Evolutionary conservation across 345 rosid species (phyloP).

Genomic region (Cardiospermum halicacabum): DNA sequence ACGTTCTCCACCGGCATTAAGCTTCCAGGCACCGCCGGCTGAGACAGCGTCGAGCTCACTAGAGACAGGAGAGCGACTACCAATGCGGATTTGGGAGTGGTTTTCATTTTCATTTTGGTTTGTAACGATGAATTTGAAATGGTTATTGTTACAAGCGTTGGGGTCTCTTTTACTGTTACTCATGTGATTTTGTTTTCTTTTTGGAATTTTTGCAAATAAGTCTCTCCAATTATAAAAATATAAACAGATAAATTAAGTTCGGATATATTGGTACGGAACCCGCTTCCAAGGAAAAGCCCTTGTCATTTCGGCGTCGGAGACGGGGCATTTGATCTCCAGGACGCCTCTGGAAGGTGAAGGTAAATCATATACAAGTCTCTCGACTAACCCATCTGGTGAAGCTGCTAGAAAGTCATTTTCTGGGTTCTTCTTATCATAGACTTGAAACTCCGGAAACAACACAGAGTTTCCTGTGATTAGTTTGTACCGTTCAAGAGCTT

Average conservation of each 20-base stretch:
- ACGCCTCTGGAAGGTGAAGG: slow-evolving; percentile 51
- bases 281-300: slow-evolving; percentile 54
- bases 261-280: slow-evolving; percentile 49
- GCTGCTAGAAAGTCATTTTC: slow-evolving; percentile 74
- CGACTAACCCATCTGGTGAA: slow-evolving; percentile 77
- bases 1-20: slow-evolving; percentile 42
- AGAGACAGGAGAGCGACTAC: too few relatives aligned
- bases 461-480: slow-evolving; percentile 41
- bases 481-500: slow-evolving; percentile 57
- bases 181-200: too few relatives aligned
- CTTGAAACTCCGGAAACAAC: slow-evolving; percentile 42
- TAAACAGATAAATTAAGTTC: too few relatives aligned
- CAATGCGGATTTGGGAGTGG: too few relatives aligned
- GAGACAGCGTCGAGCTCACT: too few relatives aligned
- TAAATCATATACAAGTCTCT: slow-evolving; percentile 31
- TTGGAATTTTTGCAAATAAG: too few relatives aligned
- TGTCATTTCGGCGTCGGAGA: slow-evolving; percentile 30
- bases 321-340: slow-evolving; percentile 76
- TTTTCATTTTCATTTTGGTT: too few relatives aligned
- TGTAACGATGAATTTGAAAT: too few relatives aligned
- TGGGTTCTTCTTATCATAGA: slow-evolving; percentile 23
- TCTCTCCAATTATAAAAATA: too few relatives aligned
- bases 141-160: too few relatives aligned
- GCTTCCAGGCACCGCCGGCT: too few relatives aligned
- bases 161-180: too few relatives aligned